Evolutionary conservation across 1,284 basidiomycete species (phyloP), one percentile per base, ranked within the genome.

Genomic region (Moniliophthora roreri): DNA sequence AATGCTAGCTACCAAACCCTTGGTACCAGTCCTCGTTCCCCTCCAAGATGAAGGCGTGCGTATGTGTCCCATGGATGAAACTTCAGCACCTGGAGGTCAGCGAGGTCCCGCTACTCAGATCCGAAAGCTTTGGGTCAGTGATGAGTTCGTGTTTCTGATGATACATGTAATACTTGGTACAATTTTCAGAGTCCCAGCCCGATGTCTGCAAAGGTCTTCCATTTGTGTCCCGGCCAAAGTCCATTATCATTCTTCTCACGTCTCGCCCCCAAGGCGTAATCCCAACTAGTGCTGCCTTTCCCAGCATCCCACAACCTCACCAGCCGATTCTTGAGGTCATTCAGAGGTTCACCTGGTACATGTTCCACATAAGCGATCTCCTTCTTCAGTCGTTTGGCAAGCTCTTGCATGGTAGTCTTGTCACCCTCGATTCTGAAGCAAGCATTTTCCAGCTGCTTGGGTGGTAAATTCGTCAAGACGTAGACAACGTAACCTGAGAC

Each of bases 401-500:
- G 50, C 24, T 66, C 62, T 4, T 45, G 39, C 16, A 69, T 47
- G 10, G 62, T 65, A n/a, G 53, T 55, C 5, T 62, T 52, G 21
- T 67, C 60, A 13, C 67, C 69, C 52, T 69, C 57, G 36, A 72
- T 57, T 2, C 63, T 61, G 50, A 70, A 58, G 13, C 52, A 55
- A 13, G 42, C 51, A 53, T 66, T 59, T 11, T 55, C 46, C 5
- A 70, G 59, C 10, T 60, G 41, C 16, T 57, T 45, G 7, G 58
- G 55, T 0, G 64, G 54, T 32, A 64, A 55, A 15, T 58, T 57
- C 4, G 64, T 66, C 24, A 70, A 57, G 32, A 66, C 56, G 50
- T 69, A 60, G 7, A 63, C 65, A 9, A 67, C 57, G 50, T 66
- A 71, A 23, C 62, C 62, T 57, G 51, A 50, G 23, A 28, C 24